A percentile compares a stretch with the other conserved stretches of the same genome.
These are phyloP conservation scores for Debaryomyces subglobosus DNA, from an alignment of 1,139 yeast species.

Conservation along the genomic window DNA sequence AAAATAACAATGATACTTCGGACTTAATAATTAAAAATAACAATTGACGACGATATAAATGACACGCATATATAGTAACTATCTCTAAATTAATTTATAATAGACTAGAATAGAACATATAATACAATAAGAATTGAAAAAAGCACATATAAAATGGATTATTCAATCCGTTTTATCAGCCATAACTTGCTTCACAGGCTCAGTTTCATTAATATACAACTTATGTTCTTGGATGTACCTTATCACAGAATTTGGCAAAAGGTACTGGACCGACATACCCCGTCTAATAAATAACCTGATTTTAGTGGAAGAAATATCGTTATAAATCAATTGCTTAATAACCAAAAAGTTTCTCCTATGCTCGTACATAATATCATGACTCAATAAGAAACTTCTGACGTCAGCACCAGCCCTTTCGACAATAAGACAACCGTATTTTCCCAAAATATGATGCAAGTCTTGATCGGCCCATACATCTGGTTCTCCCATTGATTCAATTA, in stretches of 20 bases:
- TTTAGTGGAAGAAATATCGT: constrained; percentile 94
- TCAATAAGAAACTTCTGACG: constrained; percentile 84
- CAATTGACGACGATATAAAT: background rate
- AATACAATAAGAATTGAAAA: constrained; percentile 8
- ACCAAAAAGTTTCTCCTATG: constrained; percentile 92
- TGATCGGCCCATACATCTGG: constrained; percentile 99
- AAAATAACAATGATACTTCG: constrained; percentile 53
- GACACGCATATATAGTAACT: constrained; percentile 5
- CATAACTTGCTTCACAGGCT: constrained; percentile 92
- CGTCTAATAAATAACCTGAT: constrained; percentile 89
- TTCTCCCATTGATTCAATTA: constrained; percentile 99
- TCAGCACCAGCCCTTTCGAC: constrained; percentile 97
- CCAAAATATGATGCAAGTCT: constrained; percentile 92
- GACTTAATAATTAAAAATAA: constrained; percentile 52
- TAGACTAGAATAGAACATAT: background rate
- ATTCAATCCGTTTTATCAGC: constrained; percentile 48
- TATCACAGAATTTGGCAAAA: constrained; percentile 91
- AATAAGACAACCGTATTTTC: constrained; percentile 92
- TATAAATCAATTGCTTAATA: constrained; percentile 92
- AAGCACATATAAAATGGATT: background rate
- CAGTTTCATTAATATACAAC: constrained; percentile 80
- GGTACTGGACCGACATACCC: constrained; percentile 95
- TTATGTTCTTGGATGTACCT: constrained; percentile 92
- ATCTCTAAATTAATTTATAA: constrained; percentile 1
- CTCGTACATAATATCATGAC: constrained; percentile 97